Conservation (phyloP, 345 rosid genomes). For the Eucalyptus shirleyi region DNA sequence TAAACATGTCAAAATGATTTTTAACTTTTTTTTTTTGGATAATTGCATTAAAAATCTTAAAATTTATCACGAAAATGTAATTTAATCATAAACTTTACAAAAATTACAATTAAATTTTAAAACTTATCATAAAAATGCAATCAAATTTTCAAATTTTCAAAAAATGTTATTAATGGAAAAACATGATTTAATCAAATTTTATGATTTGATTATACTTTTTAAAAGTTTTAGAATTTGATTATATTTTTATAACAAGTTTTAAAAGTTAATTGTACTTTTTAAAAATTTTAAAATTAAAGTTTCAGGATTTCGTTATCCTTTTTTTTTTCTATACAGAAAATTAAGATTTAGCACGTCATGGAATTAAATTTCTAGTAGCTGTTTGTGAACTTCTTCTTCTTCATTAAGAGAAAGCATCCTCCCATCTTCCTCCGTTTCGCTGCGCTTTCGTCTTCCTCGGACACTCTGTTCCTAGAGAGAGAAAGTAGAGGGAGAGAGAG, state of each 20-base stretch:
- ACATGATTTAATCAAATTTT: rapidly evolving
- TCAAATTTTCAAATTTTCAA: rapidly evolving
- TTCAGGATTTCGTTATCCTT: no score
- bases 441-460: background rate
- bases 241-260: rapidly evolving
- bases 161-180: rapidly evolving
- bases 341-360: background rate
- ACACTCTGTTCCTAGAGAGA: background rate
- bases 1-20: no score
- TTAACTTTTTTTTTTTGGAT: no score
- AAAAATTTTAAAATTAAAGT: no score
- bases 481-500: background rate
- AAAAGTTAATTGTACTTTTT: no score
- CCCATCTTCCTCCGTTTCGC: background rate
- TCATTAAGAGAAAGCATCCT: no score
- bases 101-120: no score
- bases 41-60: no score
- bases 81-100: rapidly evolving
- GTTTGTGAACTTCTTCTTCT: no score
- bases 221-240: rapidly evolving
- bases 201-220: rapidly evolving
- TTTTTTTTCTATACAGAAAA: no score
- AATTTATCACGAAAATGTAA: rapidly evolving
- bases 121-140: rapidly evolving
- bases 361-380: no score